Evolutionary conservation across 139 green algal species (phyloP).

Genomic region (Closterium sp.): DNA sequence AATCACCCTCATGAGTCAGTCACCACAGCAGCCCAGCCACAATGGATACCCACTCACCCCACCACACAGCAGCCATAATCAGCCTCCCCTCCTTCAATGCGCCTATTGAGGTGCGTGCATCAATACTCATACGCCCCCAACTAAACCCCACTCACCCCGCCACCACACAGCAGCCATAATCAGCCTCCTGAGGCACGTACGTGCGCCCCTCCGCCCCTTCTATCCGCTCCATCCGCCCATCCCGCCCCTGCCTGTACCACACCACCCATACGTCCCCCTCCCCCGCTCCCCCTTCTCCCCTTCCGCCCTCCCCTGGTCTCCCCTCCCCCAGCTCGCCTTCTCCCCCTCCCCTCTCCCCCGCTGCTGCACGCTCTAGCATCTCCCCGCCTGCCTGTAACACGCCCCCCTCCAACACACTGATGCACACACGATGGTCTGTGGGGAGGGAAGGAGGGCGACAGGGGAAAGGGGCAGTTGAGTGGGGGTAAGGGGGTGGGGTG

Average conservation of each 20-base stretch:
- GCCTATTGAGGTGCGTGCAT: no score
- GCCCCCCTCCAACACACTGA: no score
- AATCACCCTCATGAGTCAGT: no score
- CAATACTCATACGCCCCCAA: no score
- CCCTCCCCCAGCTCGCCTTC: not conserved
- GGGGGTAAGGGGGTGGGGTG: no score
- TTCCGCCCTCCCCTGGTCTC: not conserved
- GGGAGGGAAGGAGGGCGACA: no score
- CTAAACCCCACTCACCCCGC: not conserved
- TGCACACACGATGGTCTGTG: no score
- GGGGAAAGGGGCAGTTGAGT: no score
- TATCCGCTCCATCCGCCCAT: not conserved
- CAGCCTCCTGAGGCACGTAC: not conserved
- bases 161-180: not conserved
- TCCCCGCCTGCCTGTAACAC: not conserved
- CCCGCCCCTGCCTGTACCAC: not conserved
- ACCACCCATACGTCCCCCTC: not conserved
- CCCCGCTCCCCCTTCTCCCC: not conserved
- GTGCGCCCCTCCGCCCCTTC: not conserved
- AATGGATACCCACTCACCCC: not conserved
- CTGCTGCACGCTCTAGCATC: not conserved
- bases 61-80: no score
- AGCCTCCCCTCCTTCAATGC: no score
- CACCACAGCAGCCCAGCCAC: no score
- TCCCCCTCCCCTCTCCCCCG: not conserved